Evolutionary conservation across 352 stramenopile species (phyloP), one percentile per base, ranked within the genome.

Genomic region (Pilasporangium apinafurcum): DNA sequence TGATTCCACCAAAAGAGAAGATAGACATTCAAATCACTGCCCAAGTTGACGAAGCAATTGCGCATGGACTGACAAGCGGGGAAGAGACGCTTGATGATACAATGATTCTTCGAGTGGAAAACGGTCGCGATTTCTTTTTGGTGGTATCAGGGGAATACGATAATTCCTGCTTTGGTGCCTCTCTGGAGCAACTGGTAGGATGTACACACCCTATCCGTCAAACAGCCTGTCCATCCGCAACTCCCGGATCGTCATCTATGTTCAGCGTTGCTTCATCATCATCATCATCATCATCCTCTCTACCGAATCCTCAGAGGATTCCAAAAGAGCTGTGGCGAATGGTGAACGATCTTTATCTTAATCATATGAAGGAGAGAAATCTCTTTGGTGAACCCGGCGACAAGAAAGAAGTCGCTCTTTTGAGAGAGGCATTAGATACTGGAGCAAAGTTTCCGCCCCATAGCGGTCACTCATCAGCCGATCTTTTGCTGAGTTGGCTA

Each of bases 311-410:
- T 26, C 77, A 90, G 22, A 83, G 83, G 41, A 83, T 99, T 10
- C 96, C 96, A 0, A 98, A 98, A 59, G 96, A 99, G 59, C 62
- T 99, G 10, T 99, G 95, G 95, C 79, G 95, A 7, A 95, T 99
- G 66, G 85, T 99, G 33, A 97, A 99, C 65, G 93, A 95, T 29
- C 83, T 99, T 17, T 96, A 95, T 34, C 57, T 71, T 33, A 56
- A 88, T 40, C 85, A 50, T 13, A 75, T 93, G 62, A 52, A 79
- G 25, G 68, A 87, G 24, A 85, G 80, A 36, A 90, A 93, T 30
- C 29, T 96, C 26, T 96, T 95, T 44, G 64, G 92, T 7, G 82
- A 93, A 39, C 54, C 69, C 0, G 77, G 73, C 1, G 76, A 58
- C 54, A 83, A 86, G 42, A 39, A 56, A 21, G 82, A 96, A 33